A percentile compares a stretch with the other conserved stretches of the same genome.
These are phyloP conservation scores for Fereydounia khargensis DNA, from an alignment of 1,284 basidiomycete genomes.

Conservation along the genomic window DNA sequence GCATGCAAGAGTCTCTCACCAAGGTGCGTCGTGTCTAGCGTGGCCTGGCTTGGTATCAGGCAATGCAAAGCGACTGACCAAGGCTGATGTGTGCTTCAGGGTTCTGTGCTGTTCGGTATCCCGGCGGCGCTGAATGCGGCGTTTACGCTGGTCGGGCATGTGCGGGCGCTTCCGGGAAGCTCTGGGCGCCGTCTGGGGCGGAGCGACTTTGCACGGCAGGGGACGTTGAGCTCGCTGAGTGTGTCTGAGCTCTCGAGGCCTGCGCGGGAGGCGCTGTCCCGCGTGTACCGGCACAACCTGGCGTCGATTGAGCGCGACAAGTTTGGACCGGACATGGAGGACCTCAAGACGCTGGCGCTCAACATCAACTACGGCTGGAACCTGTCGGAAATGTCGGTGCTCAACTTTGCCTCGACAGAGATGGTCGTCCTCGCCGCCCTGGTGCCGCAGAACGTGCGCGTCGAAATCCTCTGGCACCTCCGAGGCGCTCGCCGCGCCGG, in stretches of 20 bases:
- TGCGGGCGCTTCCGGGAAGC: background rate
- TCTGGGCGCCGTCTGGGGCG: no score
- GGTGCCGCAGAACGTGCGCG: conserved; percentile 7
- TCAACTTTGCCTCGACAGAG: conserved; percentile 14
- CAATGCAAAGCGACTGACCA: background rate
- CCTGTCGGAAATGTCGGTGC: conserved; percentile 4
- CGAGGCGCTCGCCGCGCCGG: conserved; percentile 15
- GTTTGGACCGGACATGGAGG: conserved; percentile 16
- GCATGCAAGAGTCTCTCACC: conserved; percentile 12
- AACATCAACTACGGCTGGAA: conserved; percentile 33
- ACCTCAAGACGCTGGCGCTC: conserved; percentile 20
- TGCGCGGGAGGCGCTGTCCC: background rate
- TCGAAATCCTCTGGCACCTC: conserved; percentile 25
- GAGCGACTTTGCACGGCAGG: conserved; percentile 1
- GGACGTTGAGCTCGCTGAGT: background rate
- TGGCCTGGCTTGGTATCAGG: background rate
- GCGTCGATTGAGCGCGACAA: conserved; percentile 4
- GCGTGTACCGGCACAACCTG: conserved; percentile 25
- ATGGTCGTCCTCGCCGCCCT: conserved; percentile 14
- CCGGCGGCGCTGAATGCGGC: conserved; percentile 10
- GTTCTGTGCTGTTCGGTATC: conserved; percentile 12
- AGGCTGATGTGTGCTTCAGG: background rate
- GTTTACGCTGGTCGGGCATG: conserved; percentile 9
- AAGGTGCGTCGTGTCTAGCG: no score
- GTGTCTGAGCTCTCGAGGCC: conserved; percentile 1